These are phyloP conservation scores for Thinopyrum elongatum DNA, from an alignment of 176 grass and related monocot species.

Conservation along the genomic window DNA sequence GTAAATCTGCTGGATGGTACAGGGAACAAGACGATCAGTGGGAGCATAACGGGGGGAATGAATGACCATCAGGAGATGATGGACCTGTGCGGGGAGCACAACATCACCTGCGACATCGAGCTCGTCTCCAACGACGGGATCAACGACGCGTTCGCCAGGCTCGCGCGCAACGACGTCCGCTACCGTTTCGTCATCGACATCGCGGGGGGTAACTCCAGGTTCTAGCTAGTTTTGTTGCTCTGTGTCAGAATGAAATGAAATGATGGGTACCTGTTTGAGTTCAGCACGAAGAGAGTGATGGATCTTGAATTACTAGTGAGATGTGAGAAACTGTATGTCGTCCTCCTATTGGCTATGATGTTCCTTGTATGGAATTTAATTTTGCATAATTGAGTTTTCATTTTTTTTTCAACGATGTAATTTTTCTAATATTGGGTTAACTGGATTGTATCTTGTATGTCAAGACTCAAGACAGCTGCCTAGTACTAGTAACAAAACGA, in stretches of 20 bases:
- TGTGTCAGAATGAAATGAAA: background rate
- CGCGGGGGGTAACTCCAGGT: constrained; percentile 8
- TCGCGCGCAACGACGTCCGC: constrained; percentile 76
- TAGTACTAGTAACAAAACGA: too few relatives aligned
- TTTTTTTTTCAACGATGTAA: too few relatives aligned
- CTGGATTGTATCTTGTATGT: too few relatives aligned
- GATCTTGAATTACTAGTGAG: background rate
- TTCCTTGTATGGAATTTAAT: background rate
- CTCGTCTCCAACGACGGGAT: constrained; percentile 52
- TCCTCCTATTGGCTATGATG: background rate
- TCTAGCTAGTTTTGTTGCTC: background rate
- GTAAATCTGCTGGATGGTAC: too few relatives aligned
- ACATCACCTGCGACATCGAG: constrained; percentile 76
- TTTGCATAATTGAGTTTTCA: background rate
- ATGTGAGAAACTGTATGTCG: background rate
- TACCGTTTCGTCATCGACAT: constrained; percentile 84
- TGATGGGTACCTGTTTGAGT: background rate
- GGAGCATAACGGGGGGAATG: constrained; percentile 79
- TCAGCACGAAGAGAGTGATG: background rate
- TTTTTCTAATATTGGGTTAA: too few relatives aligned
- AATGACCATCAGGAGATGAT: constrained; percentile 95
- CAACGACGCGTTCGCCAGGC: constrained; percentile 52
- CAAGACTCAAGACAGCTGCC: too few relatives aligned
- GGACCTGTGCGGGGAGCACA: constrained; percentile 57
- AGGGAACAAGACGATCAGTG: constrained; percentile 73